A percentile compares a stretch with the other conserved stretches of the same genome.
Evolutionary conservation across 768 basidiomycete species (phyloP).

Genomic region (Pisolithus tinctorius): DNA sequence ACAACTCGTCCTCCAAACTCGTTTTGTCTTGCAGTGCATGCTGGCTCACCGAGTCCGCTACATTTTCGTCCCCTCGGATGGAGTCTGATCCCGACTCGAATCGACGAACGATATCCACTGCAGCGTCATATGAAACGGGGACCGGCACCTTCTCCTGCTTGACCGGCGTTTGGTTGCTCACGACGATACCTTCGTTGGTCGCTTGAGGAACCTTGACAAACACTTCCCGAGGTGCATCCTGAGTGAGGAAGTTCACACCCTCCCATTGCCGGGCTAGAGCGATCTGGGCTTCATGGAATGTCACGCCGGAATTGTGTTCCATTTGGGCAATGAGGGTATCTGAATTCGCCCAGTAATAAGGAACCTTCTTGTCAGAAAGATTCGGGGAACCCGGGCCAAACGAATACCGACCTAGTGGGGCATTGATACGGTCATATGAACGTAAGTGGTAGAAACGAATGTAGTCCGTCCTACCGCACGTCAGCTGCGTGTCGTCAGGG

Average conservation of each 20-base stretch:
- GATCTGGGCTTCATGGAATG: conserved; percentile 80
- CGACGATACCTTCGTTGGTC: conserved; percentile 40
- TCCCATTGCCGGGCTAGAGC: conserved; percentile 78
- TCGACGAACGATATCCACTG: conserved; percentile 53
- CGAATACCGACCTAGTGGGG: conserved; percentile 46
- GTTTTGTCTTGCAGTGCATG: conserved; percentile 66
- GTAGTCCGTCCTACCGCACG: conserved; percentile 57
- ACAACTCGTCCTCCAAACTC: conserved; percentile 64
- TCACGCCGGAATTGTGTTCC: conserved; percentile 69
- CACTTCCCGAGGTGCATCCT: conserved; percentile 41
- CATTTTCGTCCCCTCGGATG: conserved; percentile 52
- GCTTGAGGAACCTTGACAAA: conserved; percentile 52
- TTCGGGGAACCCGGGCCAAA: conserved; percentile 3
- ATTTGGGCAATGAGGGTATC: conserved; percentile 55
- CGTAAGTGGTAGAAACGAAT: conserved; percentile 92
- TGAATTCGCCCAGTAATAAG: conserved; percentile 4
- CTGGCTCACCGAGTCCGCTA: conserved; percentile 75
- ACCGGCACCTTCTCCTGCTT: conserved; percentile 60
- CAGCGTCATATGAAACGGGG: conserved; percentile 62
- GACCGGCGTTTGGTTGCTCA: conserved; percentile 44
- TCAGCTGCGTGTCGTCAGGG: background rate
- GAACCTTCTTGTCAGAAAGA: conserved; percentile 12
- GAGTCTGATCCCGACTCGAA: conserved; percentile 64
- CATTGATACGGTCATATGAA: conserved; percentile 86
- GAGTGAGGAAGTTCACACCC: conserved; percentile 36